Percentiles rank a stretch among this genome's conserved stretches.
phyloP scores from a whole-genome alignment of 495 filamentous ascomycete genomes.

The Penicillium daleae region DNA sequence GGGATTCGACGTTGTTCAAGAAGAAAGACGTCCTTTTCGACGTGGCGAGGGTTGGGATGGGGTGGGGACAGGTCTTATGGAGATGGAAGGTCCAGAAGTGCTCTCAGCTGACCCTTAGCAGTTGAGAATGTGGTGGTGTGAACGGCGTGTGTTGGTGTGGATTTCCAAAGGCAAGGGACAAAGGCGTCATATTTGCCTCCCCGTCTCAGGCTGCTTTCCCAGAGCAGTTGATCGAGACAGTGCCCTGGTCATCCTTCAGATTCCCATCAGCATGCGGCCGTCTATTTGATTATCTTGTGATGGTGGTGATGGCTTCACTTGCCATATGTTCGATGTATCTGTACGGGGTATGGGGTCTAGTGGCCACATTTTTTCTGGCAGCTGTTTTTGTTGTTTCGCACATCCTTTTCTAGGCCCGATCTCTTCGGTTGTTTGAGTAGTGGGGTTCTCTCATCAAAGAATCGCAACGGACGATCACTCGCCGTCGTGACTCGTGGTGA shows the following conservation, averaged over 20 bases:
- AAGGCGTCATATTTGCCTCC: neutral
- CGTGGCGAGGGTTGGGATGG: slow-evolving; percentile 47
- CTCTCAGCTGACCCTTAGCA: neutral
- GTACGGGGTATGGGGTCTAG: neutral
- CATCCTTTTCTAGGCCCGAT: neutral
- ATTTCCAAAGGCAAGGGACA: neutral
- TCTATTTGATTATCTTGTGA: neutral
- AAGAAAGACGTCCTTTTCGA: slow-evolving; percentile 33
- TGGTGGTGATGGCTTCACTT: neutral
- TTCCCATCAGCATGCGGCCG: neutral
- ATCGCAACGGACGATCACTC: neutral
- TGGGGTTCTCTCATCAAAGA: slow-evolving; percentile 4
- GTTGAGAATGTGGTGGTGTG: neutral
- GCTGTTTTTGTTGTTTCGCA: neutral
- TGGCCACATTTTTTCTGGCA: neutral
- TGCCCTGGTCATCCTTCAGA: neutral
- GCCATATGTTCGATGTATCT: neutral
- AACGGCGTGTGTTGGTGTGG: neutral
- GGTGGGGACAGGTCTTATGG: slow-evolving; percentile 33
- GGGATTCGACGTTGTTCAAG: slow-evolving; percentile 33
- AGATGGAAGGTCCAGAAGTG: slow-evolving; percentile 30
- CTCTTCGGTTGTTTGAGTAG: slow-evolving; percentile 1
- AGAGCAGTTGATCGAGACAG: neutral
- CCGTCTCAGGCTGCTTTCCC: neutral
- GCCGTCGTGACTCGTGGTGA: neutral